Base-by-base conservation (phyloP, 2,329 filamentous ascomycete genomes). In the Lachnellula arida region DNA sequence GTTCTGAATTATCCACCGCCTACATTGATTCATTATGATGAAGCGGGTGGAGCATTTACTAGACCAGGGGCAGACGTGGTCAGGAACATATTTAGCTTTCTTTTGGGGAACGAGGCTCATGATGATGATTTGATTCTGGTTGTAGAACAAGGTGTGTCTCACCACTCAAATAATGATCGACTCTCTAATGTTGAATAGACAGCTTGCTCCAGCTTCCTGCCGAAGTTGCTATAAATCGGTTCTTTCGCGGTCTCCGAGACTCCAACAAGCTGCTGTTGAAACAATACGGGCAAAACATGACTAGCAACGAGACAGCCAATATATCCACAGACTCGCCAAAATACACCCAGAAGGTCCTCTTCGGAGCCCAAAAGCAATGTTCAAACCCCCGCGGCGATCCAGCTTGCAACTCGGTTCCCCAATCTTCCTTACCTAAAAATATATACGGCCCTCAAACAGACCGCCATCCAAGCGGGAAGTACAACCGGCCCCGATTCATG, bases 1-100 rank as follows among this genome's bases (percentile, higher is more conserved):
- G 73, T 84, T n/a, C 71, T 84, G 40, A 76, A 79, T 57, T 85
- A 83, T 53, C 82, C 82, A 9, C 77, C 81, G 14, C 79, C 81
- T 6, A 81, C 78, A 1, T 65, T 82, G 32, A 71, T 84, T 47
- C 78, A 78, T 63, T 70, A 63, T 46, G 69, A 65, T 56, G 63
- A 44, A 12, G 50, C 49, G 2, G 49, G 40, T 23, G 53, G 56
- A 6, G 14, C 25, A 5, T 44, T 51, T 23, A 34, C 52, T 5
- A 44, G 42, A 5, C 49, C 53, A 7, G 53, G 54, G 9, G 19
- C 52, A 11, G 59, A 60, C 43, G 40, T 51, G 5, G 37, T 62
- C 15, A 59, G 54, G 28, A 53, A 56, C 8, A 61, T 53, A 2
- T 56, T 59, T 74, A 78, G 66, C 68, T 78, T 84, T 28, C 71